A percentile compares a stretch with the other conserved stretches of the same genome.
Conservation (phyloP, 495 filamentous ascomycete species). For the Podospora pseudocomata region DNA sequence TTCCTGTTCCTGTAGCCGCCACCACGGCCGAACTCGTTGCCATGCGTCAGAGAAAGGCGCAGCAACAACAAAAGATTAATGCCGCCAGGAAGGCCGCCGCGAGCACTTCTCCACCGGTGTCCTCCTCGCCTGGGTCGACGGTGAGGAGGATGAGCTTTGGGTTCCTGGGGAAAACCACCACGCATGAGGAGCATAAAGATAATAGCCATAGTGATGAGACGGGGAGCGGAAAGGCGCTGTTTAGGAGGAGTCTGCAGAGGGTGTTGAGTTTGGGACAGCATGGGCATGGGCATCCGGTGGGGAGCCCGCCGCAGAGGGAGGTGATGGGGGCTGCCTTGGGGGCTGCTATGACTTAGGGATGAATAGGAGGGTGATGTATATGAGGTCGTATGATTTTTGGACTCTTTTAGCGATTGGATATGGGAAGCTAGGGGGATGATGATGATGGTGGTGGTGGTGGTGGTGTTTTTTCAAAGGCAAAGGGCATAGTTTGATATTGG, state of each 20-base stretch:
- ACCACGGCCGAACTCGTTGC: conserved; percentile 29
- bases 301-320: conserved; percentile 2
- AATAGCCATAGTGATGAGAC: conserved; percentile 34
- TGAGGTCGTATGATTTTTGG: neutral
- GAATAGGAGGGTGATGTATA: neutral
- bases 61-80: conserved; percentile 13
- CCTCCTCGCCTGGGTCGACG: conserved; percentile 6
- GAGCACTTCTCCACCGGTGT: conserved; percentile 7
- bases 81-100: conserved; percentile 13
- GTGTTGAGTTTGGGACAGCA: conserved; percentile 39
- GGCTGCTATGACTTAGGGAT: neutral
- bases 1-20: conserved; percentile 21
- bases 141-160: conserved; percentile 31
- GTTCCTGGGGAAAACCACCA: conserved; percentile 22
- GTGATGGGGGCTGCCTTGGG: conserved; percentile 16
- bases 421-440: too few relatives aligned
- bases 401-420: too few relatives aligned
- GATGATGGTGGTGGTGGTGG: neutral
- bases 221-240: conserved; percentile 29
- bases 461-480: neutral
- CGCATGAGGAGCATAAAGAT: conserved; percentile 18
- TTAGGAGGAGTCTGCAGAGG: conserved; percentile 41
- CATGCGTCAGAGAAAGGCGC: conserved; percentile 34
- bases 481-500: neutral
- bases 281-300: conserved; percentile 17